These are phyloP conservation scores for Mangifera indica DNA, from an alignment of 345 rosid species.

Conservation along the genomic window DNA sequence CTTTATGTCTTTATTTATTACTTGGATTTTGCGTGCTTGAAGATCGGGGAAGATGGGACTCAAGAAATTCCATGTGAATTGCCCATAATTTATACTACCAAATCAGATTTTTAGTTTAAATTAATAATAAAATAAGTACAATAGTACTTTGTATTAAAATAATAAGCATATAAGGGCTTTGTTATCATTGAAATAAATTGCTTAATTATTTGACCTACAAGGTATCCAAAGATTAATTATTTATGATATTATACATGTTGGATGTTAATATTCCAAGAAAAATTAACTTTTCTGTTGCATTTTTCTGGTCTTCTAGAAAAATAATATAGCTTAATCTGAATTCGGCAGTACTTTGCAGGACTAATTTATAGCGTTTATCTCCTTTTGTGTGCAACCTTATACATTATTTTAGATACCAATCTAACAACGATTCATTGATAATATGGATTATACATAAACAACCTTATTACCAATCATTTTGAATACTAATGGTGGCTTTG, in stretches of 20 bases:
- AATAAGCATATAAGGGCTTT: background rate
- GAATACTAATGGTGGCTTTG: background rate
- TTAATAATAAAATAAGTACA: slow-evolving; percentile 8
- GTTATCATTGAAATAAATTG: background rate
- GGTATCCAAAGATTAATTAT: background rate
- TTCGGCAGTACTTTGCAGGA: no score
- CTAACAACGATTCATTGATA: no score
- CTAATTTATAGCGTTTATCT: no score
- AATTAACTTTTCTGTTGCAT: no score
- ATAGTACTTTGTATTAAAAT: background rate
- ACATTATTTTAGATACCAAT: no score
- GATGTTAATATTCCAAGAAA: background rate
- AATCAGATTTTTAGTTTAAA: background rate
- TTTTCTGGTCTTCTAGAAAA: no score
- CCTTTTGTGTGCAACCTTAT: no score
- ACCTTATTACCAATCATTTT: no score
- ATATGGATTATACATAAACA: no score
- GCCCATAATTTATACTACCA: slow-evolving; percentile 3
- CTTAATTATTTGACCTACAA: background rate
- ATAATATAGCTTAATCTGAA: no score
- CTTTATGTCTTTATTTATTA: background rate
- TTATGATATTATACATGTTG: background rate
- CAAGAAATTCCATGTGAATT: slow-evolving; percentile 34
- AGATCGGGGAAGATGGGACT: slow-evolving; percentile 30
- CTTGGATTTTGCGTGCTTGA: slow-evolving; percentile 24